These are phyloP conservation scores for Halteria grandinella DNA, from an alignment of 73 alveolate species.

Conservation along the genomic window DNA sequence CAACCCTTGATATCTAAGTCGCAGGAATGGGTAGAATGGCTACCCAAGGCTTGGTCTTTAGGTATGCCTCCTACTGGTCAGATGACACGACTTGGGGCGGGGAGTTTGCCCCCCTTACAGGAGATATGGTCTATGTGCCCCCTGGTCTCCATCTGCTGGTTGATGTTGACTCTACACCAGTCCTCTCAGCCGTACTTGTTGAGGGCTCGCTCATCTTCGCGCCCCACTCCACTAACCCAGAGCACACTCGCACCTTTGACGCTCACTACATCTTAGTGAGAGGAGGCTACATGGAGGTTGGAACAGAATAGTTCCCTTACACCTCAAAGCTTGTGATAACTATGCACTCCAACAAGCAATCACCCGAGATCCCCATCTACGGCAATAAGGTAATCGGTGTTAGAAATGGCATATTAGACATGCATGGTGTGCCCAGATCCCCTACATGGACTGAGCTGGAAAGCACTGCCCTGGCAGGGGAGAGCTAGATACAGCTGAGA, in stretches of 20 bases:
- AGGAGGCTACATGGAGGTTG: conserved; percentile 78
- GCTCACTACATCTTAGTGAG: conserved; percentile 71
- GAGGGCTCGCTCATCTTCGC: conserved; percentile 59
- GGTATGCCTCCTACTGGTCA: conserved; percentile 73
- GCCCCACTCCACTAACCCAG: conserved; percentile 20
- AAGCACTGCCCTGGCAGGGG: conserved; percentile 57
- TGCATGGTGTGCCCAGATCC: conserved; percentile 77
- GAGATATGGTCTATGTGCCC: conserved; percentile 72
- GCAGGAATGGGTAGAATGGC: conserved; percentile 56
- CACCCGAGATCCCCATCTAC: conserved; percentile 74
- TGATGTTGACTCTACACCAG: conserved; percentile 62
- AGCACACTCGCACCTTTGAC: conserved; percentile 54
- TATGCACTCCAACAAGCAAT: conserved; percentile 70
- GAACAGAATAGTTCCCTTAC: conserved; percentile 77
- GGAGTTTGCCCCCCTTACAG: conserved; percentile 75
- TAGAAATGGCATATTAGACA: conserved; percentile 70
- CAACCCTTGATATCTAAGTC: conserved; percentile 21
- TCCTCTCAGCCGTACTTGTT: conserved; percentile 34
- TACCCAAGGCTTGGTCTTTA: conserved; percentile 54
- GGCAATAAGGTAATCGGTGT: conserved; percentile 84
- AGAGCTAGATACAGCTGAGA: conserved; percentile 5
- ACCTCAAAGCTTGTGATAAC: conserved; percentile 72
- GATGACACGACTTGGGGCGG: conserved; percentile 81
- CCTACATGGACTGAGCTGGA: conserved; percentile 87
- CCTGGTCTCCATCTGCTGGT: conserved; percentile 68